A percentile compares a stretch with the other conserved stretches of the same genome.
These are phyloP conservation scores for Metarhizium anisopliae DNA, from an alignment of 2,329 filamentous ascomycete species.

Conservation along the genomic window DNA sequence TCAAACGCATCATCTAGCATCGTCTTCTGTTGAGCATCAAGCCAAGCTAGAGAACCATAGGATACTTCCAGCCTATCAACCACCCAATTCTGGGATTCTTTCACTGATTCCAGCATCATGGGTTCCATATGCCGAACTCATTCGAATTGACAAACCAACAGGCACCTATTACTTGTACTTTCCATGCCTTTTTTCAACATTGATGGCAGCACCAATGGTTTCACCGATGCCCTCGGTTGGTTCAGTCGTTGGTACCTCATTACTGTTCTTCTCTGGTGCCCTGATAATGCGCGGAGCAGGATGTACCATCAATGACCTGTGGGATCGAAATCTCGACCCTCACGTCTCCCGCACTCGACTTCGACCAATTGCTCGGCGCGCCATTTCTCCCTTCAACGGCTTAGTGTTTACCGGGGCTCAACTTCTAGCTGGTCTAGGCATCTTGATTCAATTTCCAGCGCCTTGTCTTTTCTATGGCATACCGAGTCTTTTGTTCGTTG, in stretches of 20 bases:
- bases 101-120: constrained; percentile 59
- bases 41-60: background rate
- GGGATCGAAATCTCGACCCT: constrained; percentile 80
- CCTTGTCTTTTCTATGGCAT: constrained; percentile 69
- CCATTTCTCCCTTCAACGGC: constrained; percentile 62
- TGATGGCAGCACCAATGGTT: constrained; percentile 66
- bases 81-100: constrained; percentile 63
- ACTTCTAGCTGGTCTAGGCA: constrained; percentile 60
- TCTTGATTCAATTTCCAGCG: constrained; percentile 68
- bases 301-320: constrained; percentile 84
- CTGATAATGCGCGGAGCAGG: constrained; percentile 81
- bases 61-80: constrained; percentile 39
- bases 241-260: constrained; percentile 53
- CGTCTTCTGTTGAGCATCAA: background rate
- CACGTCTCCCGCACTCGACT: constrained; percentile 67
- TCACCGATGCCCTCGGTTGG: constrained; percentile 50
- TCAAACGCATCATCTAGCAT: background rate
- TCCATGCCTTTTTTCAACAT: constrained; percentile 75
- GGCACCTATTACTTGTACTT: constrained; percentile 82
- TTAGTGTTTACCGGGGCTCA: constrained; percentile 67
- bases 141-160: constrained; percentile 71
- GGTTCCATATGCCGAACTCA: constrained; percentile 75
- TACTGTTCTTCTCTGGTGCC: constrained; percentile 67
- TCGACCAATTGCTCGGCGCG: constrained; percentile 72
- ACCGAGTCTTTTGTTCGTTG: constrained; percentile 65